These are phyloP conservation scores for Apiotrichum gamsii DNA, from an alignment of 1,284 basidiomycete genomes.

Conservation along the genomic window DNA sequence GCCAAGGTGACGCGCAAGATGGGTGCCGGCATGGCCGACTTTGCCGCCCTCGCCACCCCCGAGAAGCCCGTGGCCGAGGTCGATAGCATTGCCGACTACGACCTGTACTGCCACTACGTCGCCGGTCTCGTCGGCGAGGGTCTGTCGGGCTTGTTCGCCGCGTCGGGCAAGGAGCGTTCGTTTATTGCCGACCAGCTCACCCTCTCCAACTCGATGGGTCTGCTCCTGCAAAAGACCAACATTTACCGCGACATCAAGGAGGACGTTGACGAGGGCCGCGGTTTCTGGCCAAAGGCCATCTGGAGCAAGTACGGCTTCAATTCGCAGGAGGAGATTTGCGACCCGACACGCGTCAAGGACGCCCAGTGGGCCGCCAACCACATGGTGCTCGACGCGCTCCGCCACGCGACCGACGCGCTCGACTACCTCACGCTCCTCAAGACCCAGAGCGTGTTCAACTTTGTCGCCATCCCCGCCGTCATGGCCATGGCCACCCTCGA, in stretches of 20 bases:
- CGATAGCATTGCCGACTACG: constrained; percentile 74
- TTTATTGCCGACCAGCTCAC: constrained; percentile 77
- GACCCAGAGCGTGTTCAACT: constrained; percentile 92
- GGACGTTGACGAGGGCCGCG: constrained; percentile 76
- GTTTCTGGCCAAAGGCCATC: constrained; percentile 93
- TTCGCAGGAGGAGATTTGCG: constrained; percentile 45
- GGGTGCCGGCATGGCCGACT: constrained; percentile 94
- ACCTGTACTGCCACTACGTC: constrained; percentile 98
- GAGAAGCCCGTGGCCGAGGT: constrained; percentile 62
- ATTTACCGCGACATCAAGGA: constrained; percentile 95
- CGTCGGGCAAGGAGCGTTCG: constrained; percentile 73
- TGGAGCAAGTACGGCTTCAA: constrained; percentile 73
- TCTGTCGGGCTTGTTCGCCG: constrained; percentile 80
- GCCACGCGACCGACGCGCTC: constrained; percentile 75
- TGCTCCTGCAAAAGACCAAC: constrained; percentile 96
- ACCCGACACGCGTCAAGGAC: constrained; percentile 53
- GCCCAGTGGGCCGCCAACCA: constrained; percentile 75
- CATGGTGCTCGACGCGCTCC: constrained; percentile 84
- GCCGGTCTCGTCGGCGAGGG: constrained; percentile 98
- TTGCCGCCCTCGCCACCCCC: constrained; percentile 71
- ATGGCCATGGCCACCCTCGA: constrained; percentile 96
- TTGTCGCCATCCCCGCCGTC: constrained; percentile 88
- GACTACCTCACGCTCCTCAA: constrained; percentile 84
- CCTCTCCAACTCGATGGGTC: constrained; percentile 92
- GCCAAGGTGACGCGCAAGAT: constrained; percentile 77